Base-by-base conservation (phyloP, 2,329 filamentous ascomycete genomes). In the Fusarium goolgardi region DNA sequence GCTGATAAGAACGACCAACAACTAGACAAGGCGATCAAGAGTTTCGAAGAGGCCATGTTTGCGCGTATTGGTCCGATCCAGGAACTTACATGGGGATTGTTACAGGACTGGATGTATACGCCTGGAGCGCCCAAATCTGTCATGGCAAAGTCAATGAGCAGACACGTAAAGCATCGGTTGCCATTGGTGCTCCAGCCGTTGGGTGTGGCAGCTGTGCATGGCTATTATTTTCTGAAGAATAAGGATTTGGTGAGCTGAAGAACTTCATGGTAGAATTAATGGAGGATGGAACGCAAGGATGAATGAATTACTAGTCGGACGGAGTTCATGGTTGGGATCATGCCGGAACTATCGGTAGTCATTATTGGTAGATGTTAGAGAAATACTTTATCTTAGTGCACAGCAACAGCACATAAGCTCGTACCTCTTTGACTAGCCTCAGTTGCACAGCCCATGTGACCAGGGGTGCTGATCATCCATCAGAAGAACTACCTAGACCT, bases 81-180 rank as follows among this genome's bases (percentile, higher is more conserved):
- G 67, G 71, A 75, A 41, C 76, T 85, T 20, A 78, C 79, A 12
- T 81, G 81, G 47, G 83, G 85, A 55, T 72, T 84, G 39, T 81
- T 82, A 70, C 75, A 77, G 31, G 76, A 80, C 39, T 84, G 82
- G 80, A 79, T 86, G 68, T 82, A 83, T 60, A 84, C 81, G 0
- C 77, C 79, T 5, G 81, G 80, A 4, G 80, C 80, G 12, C 84
- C 84, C 20, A 74, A 79, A 44, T 73, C 77, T 6, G 75, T 79
- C 18, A 81, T 86, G 54, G 79, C 82, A 25, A 77, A 67, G 27
- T 69, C 73, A 23, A 67, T 78, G 57, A 73, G 74, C 43, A 67
- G 76, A 37, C 76, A 80, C 41, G 72, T 76, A 25, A 77, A 71
- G 53, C 73, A 76, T 39, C 67, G 72, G 46, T 69, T 76, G 49